Base-by-base conservation (phyloP, 257 asterid species). In the Plectranthus barbatus region DNA sequence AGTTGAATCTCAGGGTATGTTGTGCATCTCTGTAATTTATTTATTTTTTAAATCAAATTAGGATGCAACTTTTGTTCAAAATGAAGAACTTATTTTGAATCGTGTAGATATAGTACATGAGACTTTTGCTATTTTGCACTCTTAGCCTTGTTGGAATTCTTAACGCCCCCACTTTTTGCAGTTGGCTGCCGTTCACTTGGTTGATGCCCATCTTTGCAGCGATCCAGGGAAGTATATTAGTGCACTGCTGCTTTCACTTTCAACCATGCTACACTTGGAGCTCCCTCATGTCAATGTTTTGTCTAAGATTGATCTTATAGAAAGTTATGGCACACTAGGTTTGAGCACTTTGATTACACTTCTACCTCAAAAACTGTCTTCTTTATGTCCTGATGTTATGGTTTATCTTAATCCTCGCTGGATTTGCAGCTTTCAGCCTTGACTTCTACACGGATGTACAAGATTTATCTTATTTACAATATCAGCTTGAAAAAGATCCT, bases 141-240 rank as follows among this genome's bases (percentile, higher is more conserved):
- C 24, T 1, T 20, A 26, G 41, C 17, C 34, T 20, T 10, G 24
- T 65, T 46, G 4, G 40, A 39, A 19, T 48, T 60, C 48, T 49
- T 45, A 67, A 18, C 4, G 14, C 50, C 41, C 68, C 13, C 53
- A 20, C 61, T 18, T 65, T 63, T 68, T 74, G 88, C 86, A 93
- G 97, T 82, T 93, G 79, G 84, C 97, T 36, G 97, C 87, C 9
- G 94, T 93, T 69, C 99, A 93, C 74, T 83, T 93, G 60, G 88
- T 93, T 46, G 99, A 93, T 81, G 90, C 99, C 60, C 97, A 90
- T 81, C 94, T 93, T 52, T 93, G 99, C 55, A 85, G 97, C 46
- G 97, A 93, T 79, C 99, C 97, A 33, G 99, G 96, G 67, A 90
- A 93, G 76, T 93, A 87, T 71, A 79, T 90, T 64, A 93, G 99